A percentile compares a stretch with the other conserved stretches of the same genome.
These are phyloP conservation scores for Globisporangium viniferum DNA, from an alignment of 352 stramenopile genomes.

Conservation along the genomic window DNA sequence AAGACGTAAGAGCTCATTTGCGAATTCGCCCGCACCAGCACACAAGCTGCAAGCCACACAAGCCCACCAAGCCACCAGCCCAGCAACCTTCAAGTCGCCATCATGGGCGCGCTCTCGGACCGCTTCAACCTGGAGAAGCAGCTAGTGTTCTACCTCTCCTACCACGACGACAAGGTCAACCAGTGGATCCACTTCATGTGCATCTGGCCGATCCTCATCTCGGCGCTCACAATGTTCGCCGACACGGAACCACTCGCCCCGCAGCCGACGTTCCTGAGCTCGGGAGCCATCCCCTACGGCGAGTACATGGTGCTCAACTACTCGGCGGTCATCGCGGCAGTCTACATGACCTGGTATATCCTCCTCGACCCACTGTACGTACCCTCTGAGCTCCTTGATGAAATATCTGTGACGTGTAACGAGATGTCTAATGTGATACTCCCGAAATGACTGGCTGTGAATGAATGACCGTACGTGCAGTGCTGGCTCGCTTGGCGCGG, in stretches of 20 bases:
- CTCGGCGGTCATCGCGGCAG: conserved; percentile 37
- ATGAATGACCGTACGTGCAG: not conserved
- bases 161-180: conserved; percentile 83
- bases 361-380: conserved; percentile 49
- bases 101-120: conserved; percentile 27
- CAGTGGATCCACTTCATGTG: conserved; percentile 78
- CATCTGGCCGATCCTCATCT: conserved; percentile 86
- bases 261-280: conserved; percentile 21
- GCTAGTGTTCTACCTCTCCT: conserved; percentile 82
- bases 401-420: not conserved
- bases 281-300: conserved; percentile 24
- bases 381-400: not conserved
- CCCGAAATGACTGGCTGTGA: conserved; percentile 1
- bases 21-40: not conserved
- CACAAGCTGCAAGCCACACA: not conserved
- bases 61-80: too few species aligned
- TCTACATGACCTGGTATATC: conserved; percentile 87
- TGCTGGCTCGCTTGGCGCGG: conserved; percentile 51
- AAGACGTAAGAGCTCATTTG: not conserved
- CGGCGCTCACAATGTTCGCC: conserved; percentile 61
- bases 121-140: conserved; percentile 83
- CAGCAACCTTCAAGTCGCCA: not conserved
- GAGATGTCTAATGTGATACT: not conserved
- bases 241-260: conserved; percentile 32
- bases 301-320: conserved; percentile 67